Base-by-base conservation (phyloP, 768 basidiomycete species). In the Rhodosporidiobolus sp. region DNA sequence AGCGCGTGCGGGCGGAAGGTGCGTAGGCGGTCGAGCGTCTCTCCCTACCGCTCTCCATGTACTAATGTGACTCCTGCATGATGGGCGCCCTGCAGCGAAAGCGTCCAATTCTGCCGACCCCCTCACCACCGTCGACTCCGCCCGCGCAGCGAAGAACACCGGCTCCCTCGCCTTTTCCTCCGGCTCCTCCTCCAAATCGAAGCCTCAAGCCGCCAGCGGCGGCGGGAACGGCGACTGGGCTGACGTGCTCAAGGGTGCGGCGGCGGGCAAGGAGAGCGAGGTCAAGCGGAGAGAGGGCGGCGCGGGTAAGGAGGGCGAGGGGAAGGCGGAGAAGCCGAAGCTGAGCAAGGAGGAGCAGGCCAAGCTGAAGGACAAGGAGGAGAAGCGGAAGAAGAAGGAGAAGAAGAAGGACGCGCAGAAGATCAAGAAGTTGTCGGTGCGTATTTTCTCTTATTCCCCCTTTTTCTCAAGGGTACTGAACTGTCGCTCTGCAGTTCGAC, bases 151-250 rank as follows among this genome's bases (percentile, higher is more conserved):
- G 20, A 64, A 64, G n/a, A n/a, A 52, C 16, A 55, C 52, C 22
- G 63, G 63, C 3, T 70, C 69, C 0, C 63, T 70, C 35, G 34
- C 55, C 35, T 70, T 70, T 63, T 70, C 69, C 28, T 69, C 68
- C 9, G 55, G 62, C 20, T 45, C 63, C 28, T 52, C 50, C 20
- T 43, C 34, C 43, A 65, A 70, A 24, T 49, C 63, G 26, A 65
- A 60, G 34, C 49, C 30, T 11, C 58, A 59, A 58, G 58, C 35
- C 35, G 63, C n/a, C n/a, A n/a, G 38, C 30, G 52, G 26, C 3
- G 57, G 63, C 19, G 45, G 52, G 34, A 53, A 24, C 26, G 69
- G 64, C 38, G 56, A 34, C n/a, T 70, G 69, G 69, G 69, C 64
- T 24, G 49, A 53, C 14, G 69, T 70, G 35, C 38, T 43, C 38